phyloP scores from a whole-genome alignment of 2,329 filamentous ascomycete genomes.

The Emericellopsis cladophorae region DNA sequence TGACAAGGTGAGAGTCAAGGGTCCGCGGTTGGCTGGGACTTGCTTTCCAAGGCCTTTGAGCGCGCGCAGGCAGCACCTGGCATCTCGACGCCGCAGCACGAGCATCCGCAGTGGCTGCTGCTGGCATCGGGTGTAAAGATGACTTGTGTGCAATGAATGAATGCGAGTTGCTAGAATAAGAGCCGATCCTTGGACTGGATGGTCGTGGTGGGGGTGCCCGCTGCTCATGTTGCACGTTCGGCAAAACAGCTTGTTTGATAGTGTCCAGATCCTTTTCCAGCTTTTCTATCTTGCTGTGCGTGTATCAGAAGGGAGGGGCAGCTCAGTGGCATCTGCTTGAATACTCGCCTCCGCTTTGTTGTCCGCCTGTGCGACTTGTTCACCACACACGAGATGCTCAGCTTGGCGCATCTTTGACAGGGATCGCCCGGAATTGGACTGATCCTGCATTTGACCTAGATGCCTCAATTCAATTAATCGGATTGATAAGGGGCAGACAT shows the following conservation, averaged over 20 bases:
- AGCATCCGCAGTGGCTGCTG: too few relatives aligned
- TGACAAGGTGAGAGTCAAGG: slow-evolving; percentile 32
- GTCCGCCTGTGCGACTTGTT: slow-evolving; percentile 33
- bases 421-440: slow-evolving; percentile 23
- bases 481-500: background rate
- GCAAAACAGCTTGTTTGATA: slow-evolving; percentile 38
- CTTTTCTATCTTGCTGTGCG: slow-evolving; percentile 41
- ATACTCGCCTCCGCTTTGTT: slow-evolving; percentile 28
- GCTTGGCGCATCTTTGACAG: slow-evolving; percentile 31
- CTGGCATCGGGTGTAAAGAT: too few relatives aligned
- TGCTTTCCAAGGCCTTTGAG: slow-evolving; percentile 1
- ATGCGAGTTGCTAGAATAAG: too few relatives aligned
- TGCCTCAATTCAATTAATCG: slow-evolving; percentile 3
- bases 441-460: slow-evolving; percentile 30
- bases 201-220: background rate
- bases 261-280: slow-evolving; percentile 40
- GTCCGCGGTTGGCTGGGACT: slow-evolving; percentile 22
- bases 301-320: too few relatives aligned
- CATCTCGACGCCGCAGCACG: too few relatives aligned
- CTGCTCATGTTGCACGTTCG: too few relatives aligned
- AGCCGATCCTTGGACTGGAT: background rate
- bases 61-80: background rate
- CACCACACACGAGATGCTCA: slow-evolving; percentile 28
- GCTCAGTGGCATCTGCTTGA: too few relatives aligned
- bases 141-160: too few relatives aligned